These are phyloP conservation scores for Nicotiana noctiflora DNA, from an alignment of 257 asterid species.

Conservation along the genomic window DNA sequence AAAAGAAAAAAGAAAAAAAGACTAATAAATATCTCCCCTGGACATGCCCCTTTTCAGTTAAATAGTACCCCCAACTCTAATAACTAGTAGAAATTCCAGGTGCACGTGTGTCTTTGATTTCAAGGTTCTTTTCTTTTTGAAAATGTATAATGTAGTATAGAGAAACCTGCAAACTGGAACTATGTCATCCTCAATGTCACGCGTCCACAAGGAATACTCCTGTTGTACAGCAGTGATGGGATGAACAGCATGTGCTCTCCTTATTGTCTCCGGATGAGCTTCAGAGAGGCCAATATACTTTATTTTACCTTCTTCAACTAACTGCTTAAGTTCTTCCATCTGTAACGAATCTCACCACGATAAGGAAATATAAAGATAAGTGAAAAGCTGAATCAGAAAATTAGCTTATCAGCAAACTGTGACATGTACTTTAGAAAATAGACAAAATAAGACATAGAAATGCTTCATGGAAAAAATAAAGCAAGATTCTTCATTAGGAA, in stretches of 20 bases:
- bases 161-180: slow-evolving; percentile 49
- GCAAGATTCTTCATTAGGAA: background rate
- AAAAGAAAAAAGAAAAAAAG: background rate
- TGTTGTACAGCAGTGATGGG: slow-evolving; percentile 56
- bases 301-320: slow-evolving; percentile 57
- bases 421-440: background rate
- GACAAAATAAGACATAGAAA: background rate
- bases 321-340: slow-evolving; percentile 48
- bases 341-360: slow-evolving; percentile 9
- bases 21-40: background rate
- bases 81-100: too few relatives aligned
- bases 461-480: background rate
- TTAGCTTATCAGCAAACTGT: too few relatives aligned
- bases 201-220: slow-evolving; percentile 63
- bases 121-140: background rate
- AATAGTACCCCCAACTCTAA: background rate
- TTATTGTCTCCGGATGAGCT: slow-evolving; percentile 51
- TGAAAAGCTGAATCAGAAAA: too few relatives aligned
- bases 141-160: background rate
- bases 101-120: too few relatives aligned
- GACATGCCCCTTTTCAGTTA: background rate
- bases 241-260: slow-evolving; percentile 60
- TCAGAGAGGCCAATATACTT: slow-evolving; percentile 64
- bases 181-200: slow-evolving; percentile 48
- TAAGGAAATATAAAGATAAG: background rate